Percentiles rank a stretch among this genome's conserved stretches.
phyloP scores from a whole-genome alignment of 495 filamentous ascomycete species.

The Penicillium cosmopolitanum region DNA sequence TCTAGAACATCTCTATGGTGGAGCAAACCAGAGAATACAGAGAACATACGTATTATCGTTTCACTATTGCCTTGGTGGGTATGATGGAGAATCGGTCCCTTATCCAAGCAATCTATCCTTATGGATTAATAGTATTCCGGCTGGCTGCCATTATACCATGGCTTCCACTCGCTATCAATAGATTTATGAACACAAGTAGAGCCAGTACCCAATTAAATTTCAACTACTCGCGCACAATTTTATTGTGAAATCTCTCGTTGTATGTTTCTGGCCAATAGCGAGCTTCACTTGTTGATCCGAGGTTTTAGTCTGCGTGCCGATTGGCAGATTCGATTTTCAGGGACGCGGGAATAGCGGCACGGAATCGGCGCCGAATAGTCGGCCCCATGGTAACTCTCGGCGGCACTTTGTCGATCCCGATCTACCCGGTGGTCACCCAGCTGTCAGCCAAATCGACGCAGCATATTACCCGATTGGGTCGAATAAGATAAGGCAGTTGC shows the following conservation, averaged over 20 bases:
- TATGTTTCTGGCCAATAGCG: background rate
- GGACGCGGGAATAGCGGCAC: background rate
- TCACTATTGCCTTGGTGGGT: background rate
- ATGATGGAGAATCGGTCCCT: background rate
- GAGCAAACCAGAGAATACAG: background rate
- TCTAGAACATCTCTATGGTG: background rate
- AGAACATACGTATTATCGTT: background rate
- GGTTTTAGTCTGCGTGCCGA: background rate
- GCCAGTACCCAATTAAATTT: background rate
- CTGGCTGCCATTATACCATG: background rate
- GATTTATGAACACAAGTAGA: background rate
- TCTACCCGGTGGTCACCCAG: constrained; percentile 7
- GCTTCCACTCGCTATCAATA: background rate
- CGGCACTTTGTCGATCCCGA: constrained; percentile 9
- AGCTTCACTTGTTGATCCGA: constrained; percentile 13
- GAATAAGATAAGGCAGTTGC: background rate
- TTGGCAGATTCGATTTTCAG: constrained; percentile 5
- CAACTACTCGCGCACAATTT: background rate
- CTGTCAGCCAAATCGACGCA: constrained; percentile 5
- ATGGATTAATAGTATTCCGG: background rate
- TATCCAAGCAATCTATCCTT: background rate
- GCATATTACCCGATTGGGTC: constrained; percentile 6
- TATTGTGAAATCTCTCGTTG: background rate
- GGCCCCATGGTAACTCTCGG: background rate
- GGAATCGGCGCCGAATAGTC: background rate